Evolutionary conservation across 495 filamentous ascomycete species (phyloP).

Genomic region (Penicillium desertorum): DNA sequence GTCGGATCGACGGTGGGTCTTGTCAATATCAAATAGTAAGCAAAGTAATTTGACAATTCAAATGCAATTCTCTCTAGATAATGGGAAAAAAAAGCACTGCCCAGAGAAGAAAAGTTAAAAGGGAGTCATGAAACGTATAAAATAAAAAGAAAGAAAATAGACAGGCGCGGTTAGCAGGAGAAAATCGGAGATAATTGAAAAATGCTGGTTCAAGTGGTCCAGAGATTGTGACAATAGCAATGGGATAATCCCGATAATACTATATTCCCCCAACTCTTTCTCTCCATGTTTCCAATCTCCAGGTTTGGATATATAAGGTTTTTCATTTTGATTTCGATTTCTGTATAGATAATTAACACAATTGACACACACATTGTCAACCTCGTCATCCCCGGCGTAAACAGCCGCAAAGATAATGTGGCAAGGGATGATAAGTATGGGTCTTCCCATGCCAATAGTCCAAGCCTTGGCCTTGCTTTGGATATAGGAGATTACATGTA

Average conservation of each 20-base stretch:
- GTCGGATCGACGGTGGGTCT: constrained; percentile 11
- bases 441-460: background rate
- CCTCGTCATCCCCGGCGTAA: background rate
- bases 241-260: constrained; percentile 13
- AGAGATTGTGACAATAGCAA: constrained; percentile 18
- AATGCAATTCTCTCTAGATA: background rate
- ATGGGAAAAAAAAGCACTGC: background rate
- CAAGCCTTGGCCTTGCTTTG: background rate
- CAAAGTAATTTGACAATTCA: background rate
- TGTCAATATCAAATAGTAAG: background rate
- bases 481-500: background rate
- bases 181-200: constrained; percentile 3
- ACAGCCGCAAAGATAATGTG: background rate
- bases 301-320: background rate
- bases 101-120: background rate
- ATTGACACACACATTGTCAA: background rate
- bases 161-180: constrained; percentile 19
- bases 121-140: background rate
- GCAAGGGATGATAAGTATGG: background rate
- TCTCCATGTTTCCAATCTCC: background rate
- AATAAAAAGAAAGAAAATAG: background rate
- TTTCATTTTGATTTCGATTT: background rate
- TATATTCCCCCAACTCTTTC: background rate
- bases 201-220: background rate
- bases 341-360: background rate